phyloP scores from a whole-genome alignment of 139 green algal species.

The Chlamydomonas sp. region DNA sequence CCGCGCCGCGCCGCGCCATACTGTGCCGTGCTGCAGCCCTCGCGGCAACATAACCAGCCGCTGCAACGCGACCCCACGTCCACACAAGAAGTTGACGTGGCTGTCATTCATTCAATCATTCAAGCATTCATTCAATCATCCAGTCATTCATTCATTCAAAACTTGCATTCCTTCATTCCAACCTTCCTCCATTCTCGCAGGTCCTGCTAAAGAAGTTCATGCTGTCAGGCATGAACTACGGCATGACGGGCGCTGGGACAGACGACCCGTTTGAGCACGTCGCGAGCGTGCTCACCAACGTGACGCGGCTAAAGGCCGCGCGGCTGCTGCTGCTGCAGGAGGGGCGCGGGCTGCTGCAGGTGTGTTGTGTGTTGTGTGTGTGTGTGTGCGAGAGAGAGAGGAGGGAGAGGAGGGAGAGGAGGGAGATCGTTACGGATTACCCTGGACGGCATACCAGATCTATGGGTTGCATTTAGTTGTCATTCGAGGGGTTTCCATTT shows the following conservation, averaged over 20 bases:
- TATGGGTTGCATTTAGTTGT: background rate
- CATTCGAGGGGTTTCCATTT: background rate
- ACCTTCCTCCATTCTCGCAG: too few relatives aligned
- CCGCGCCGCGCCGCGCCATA: too few relatives aligned
- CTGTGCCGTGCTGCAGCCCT: too few relatives aligned
- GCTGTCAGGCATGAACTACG: conserved; percentile 2
- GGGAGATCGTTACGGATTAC: background rate
- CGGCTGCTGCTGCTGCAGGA: conserved; percentile 55
- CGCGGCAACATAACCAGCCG: too few relatives aligned
- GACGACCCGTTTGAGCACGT: conserved; percentile 57
- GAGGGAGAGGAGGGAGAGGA: background rate
- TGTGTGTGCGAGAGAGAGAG: background rate
- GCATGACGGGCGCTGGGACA: background rate
- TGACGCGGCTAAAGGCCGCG: conserved; percentile 40
- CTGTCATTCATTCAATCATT: too few relatives aligned
- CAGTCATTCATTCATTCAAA: too few relatives aligned
- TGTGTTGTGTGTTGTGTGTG: conserved; percentile 5
- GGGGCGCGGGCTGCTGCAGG: conserved; percentile 43
- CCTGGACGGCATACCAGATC: background rate
- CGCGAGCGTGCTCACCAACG: conserved; percentile 59
- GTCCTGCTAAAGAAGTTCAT: conserved; percentile 52
- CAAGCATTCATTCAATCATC: too few relatives aligned
- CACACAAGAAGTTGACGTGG: too few relatives aligned
- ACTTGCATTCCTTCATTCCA: too few relatives aligned
- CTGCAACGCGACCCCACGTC: too few relatives aligned